Conservation (phyloP, 2,329 filamentous ascomycete genomes). For the Diaporthe velutina region DNA sequence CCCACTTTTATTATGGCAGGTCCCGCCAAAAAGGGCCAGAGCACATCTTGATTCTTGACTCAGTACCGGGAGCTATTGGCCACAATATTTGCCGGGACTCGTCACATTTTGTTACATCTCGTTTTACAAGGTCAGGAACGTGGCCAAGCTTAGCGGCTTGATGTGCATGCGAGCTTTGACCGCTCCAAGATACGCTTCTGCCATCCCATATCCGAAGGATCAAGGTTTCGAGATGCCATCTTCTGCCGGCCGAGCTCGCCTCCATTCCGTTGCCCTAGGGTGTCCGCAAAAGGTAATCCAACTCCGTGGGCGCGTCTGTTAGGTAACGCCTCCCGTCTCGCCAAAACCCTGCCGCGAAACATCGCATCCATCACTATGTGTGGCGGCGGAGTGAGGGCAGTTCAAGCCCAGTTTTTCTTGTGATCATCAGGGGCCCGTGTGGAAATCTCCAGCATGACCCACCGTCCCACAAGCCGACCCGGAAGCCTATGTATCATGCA, state of each 20-base stretch:
- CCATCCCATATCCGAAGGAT: conserved; percentile 20
- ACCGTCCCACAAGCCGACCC: neutral
- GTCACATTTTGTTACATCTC: conserved; percentile 23
- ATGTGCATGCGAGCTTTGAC: conserved; percentile 10
- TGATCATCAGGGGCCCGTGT: conserved; percentile 29
- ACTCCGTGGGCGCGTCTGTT: conserved; percentile 1
- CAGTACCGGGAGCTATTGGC: conserved; percentile 8
- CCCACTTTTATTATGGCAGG: neutral
- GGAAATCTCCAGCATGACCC: conserved; percentile 13
- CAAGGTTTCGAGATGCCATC: conserved; percentile 10
- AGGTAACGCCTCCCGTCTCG: conserved; percentile 8
- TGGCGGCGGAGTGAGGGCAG: conserved; percentile 16
- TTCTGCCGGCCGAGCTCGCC: neutral
- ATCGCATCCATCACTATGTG: neutral
- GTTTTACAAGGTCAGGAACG: conserved; percentile 25
- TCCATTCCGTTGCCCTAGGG: neutral
- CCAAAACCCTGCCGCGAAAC: neutral
- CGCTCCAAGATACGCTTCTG: conserved; percentile 12
- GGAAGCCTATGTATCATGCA: conserved; percentile 12
- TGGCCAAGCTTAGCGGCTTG: neutral
- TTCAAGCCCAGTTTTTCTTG: neutral
- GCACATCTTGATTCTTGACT: conserved; percentile 20
- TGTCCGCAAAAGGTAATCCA: neutral
- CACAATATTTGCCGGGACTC: conserved; percentile 9
- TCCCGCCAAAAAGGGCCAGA: neutral